A percentile compares a stretch with the other conserved stretches of the same genome.
phyloP scores from a whole-genome alignment of 352 stramenopile species.

The Phytopythium helicoides region DNA sequence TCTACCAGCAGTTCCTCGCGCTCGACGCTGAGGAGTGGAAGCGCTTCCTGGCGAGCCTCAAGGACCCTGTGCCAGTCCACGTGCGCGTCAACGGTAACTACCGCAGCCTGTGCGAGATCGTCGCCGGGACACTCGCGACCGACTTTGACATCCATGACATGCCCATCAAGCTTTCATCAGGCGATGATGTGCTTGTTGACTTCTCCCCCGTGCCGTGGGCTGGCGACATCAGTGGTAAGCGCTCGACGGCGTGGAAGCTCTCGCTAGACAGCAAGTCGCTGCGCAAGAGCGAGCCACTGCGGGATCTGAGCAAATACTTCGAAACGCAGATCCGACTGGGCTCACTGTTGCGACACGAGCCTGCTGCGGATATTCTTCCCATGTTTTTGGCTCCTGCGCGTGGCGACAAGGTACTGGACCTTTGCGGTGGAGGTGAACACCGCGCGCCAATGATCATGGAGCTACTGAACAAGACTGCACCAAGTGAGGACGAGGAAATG shows the following conservation, averaged over 20 bases:
- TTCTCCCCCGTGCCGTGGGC: slow-evolving; percentile 71
- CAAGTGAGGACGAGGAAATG: slow-evolving; percentile 10
- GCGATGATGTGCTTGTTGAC: slow-evolving; percentile 48
- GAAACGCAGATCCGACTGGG: slow-evolving; percentile 86
- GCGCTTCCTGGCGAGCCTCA: slow-evolving; percentile 78
- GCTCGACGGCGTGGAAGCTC: slow-evolving; percentile 14
- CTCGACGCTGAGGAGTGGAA: slow-evolving; percentile 72
- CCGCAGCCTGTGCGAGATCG: slow-evolving; percentile 75
- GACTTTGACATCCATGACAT: slow-evolving; percentile 65
- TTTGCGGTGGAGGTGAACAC: slow-evolving; percentile 69
- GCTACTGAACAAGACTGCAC: slow-evolving; percentile 16
- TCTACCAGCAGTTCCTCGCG: slow-evolving; percentile 76
- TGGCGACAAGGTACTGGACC: slow-evolving; percentile 72
- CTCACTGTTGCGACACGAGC: slow-evolving; percentile 93
- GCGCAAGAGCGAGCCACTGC: slow-evolving; percentile 84
- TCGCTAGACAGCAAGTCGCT: slow-evolving; percentile 77
- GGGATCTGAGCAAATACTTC: slow-evolving; percentile 92
- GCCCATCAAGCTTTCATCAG: slow-evolving; percentile 52
- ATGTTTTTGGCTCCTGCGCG: slow-evolving; percentile 90
- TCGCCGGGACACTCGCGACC: slow-evolving; percentile 64
- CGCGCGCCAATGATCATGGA: slow-evolving; percentile 59
- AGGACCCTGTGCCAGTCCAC: slow-evolving; percentile 72
- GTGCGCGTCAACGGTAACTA: slow-evolving; percentile 89
- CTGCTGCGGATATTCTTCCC: slow-evolving; percentile 94
- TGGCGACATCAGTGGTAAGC: slow-evolving; percentile 13